Base-by-base conservation (phyloP, 257 asterid species). In the Asclepias syriaca region DNA sequence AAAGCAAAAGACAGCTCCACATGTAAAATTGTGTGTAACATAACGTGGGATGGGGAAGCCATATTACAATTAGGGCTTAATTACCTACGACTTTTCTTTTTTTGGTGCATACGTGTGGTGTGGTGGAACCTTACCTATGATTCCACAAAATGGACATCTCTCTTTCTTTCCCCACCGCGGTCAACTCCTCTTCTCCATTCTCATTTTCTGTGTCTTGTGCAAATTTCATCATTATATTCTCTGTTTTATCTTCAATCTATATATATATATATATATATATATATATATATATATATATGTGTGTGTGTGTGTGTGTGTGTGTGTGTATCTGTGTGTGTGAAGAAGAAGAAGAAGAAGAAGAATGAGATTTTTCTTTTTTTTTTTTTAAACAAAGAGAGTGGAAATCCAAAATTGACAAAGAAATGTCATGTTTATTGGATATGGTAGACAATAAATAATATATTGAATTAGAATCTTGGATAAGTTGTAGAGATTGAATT, bases 101-200 rank as follows among this genome's bases (percentile, higher is more conserved):
- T 12, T 24, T 48, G 19, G 3, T 37, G 6, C 40, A 13, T 51
- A 13, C 43, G 48, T 54, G 66, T 63, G 66, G 48, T 54, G 66
- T 63, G 66, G 77, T 78, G 78, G 78, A 73, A 70, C 75, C 78
- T 40, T 54, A 51, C 18, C 72, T 40, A n/a, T 21, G 72, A 73
- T 68, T 68, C 75, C 78, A 78, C 75, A 54, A 54, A 61, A 16
- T 2, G 63, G 55, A 12, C 56, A 54, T 43, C 2, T 68, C 54
- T 75, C 63, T 39, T 55, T 61, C 34, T 29, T 29, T 63, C 49
- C 40, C 39, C 39, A 34, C 39, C 5, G 5, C 39, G 39, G 6
- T 34, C 39, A 34, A 34, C 39, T 34, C 39, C 49, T 50, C 3
- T 57, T 16, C 29, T 61, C 2, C 6, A 69, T 69, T 24, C 37